A percentile compares a stretch with the other conserved stretches of the same genome.
Conservation (phyloP, 2,329 filamentous ascomycete species). For the Canariomyces notabilis region DNA sequence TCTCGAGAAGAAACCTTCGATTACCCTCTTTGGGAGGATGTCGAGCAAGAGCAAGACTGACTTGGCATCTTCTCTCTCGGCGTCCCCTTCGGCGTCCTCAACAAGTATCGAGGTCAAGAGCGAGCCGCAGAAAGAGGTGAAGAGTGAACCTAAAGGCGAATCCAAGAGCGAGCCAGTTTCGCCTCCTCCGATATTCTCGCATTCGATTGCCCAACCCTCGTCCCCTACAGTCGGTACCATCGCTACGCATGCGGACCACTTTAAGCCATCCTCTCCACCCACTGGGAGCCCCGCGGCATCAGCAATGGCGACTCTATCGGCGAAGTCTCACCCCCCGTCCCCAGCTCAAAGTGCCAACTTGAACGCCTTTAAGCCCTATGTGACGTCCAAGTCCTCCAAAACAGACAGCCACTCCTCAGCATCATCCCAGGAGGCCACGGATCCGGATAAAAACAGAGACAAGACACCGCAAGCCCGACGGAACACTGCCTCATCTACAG, state of each 20-base stretch:
- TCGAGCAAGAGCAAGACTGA: conserved; percentile 32
- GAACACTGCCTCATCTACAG: conserved; percentile 32
- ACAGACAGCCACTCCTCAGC: conserved; percentile 44
- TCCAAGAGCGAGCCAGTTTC: conserved; percentile 29
- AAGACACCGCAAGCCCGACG: conserved; percentile 34
- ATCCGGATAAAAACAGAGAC: conserved; percentile 36
- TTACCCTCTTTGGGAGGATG: conserved; percentile 46
- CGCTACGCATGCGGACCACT: conserved; percentile 59
- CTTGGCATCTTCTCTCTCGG: conserved; percentile 27
- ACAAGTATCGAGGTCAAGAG: conserved; percentile 12
- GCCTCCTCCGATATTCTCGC: conserved; percentile 54
- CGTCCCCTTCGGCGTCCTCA: conserved; percentile 39
- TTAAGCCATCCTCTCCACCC: conserved; percentile 51
- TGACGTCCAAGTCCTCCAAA: conserved; percentile 36
- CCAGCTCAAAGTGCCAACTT: conserved; percentile 43
- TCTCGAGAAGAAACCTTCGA: conserved; percentile 33
- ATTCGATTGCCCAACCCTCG: conserved; percentile 58
- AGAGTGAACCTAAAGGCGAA: background rate
- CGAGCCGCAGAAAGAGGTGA: too few species aligned
- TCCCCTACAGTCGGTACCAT: conserved; percentile 65
- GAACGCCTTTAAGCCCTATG: conserved; percentile 35
- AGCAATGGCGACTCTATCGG: conserved; percentile 65
- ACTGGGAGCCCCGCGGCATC: conserved; percentile 56
- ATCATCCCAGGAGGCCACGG: conserved; percentile 41
- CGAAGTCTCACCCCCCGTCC: conserved; percentile 52